phyloP scores from a whole-genome alignment of 495 filamentous ascomycete species.

The Evernia prunastri region DNA sequence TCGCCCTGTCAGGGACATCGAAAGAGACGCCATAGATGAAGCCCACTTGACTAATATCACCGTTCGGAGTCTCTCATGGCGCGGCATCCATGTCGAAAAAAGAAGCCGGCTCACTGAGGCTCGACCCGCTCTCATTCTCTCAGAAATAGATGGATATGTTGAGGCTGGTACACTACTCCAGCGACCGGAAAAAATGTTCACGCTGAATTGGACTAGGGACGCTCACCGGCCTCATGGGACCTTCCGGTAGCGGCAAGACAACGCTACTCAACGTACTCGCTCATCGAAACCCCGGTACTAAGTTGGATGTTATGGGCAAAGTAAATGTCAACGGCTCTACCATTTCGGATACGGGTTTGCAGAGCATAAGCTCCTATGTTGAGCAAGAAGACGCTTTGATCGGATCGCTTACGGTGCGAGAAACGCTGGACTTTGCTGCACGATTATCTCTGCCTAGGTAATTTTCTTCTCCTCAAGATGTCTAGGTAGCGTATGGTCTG shows the following conservation, averaged over 20 bases:
- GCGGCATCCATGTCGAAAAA: neutral
- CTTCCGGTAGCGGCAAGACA: constrained; percentile 70
- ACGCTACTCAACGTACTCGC: constrained; percentile 70
- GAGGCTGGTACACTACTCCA: constrained; percentile 31
- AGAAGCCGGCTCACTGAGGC: neutral
- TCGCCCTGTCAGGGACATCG: constrained; percentile 35
- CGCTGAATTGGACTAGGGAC: constrained; percentile 43
- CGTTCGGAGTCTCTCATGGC: constrained; percentile 11
- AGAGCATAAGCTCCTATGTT: constrained; percentile 46
- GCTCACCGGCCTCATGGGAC: constrained; percentile 67
- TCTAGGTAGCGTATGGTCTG: neutral
- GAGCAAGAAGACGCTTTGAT: constrained; percentile 83
- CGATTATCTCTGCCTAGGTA: constrained; percentile 48
- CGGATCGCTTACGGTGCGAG: constrained; percentile 66
- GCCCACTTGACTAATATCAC: constrained; percentile 8
- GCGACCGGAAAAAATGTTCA: neutral
- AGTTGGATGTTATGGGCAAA: constrained; percentile 26
- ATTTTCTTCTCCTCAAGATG: too few species aligned
- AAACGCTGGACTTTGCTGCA: constrained; percentile 67
- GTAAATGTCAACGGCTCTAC: constrained; percentile 13
- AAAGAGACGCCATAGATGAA: constrained; percentile 17
- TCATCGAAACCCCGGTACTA: constrained; percentile 42
- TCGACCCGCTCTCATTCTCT: constrained; percentile 8
- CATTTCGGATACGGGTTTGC: neutral
- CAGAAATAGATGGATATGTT: constrained; percentile 1